Base-by-base conservation (phyloP, 331 rosid species). In the Pyrus hybrid region DNA sequence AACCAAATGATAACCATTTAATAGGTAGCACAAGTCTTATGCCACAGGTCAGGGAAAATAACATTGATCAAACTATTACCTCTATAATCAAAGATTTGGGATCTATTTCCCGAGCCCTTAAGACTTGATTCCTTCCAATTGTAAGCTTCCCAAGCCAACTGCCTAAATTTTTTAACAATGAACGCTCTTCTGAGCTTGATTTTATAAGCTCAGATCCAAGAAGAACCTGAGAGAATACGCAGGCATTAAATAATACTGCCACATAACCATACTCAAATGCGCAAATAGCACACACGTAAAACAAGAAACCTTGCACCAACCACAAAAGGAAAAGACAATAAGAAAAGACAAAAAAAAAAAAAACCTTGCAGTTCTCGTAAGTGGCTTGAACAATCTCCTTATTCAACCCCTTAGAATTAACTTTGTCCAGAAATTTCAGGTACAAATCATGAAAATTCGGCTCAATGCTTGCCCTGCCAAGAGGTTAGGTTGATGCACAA, bases 91-190 rank as follows among this genome's bases (percentile, higher is more conserved):
- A 88, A 74, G 99, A 90, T 75, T 95, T 95, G 3, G 99, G 99
- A 82, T 95, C 97, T 51, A 95, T 95, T 83, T 92, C 99, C 56
- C 97, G 97, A 70, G 96, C 99, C 80, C 93, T 83, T 83, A 95
- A 80, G 72, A 95, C 99, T 80, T 89, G 99, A 82, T 95, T 92
- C 83, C 96, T 85, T 30, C 99, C 99, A 54, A 95, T 95, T 60
- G 99, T 95, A 76, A 95, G 82, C 84, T 90, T 95, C 22, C 99
- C 99, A 18, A 95, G 91, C 99, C 99, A 95, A 86, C 99, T 95
- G 11, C 99, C 99, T 74, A 95, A 84, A 85, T 95, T 95, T 84
- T 95, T 95, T 47, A 95, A 90, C 80, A 95, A 76, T 8, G 99
- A 95, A 67, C 99, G 99, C 85, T 95, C 99, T 85, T 95, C 99